Conservation (phyloP, 1,139 yeast species). For the Sugiyamaella novakii region DNA sequence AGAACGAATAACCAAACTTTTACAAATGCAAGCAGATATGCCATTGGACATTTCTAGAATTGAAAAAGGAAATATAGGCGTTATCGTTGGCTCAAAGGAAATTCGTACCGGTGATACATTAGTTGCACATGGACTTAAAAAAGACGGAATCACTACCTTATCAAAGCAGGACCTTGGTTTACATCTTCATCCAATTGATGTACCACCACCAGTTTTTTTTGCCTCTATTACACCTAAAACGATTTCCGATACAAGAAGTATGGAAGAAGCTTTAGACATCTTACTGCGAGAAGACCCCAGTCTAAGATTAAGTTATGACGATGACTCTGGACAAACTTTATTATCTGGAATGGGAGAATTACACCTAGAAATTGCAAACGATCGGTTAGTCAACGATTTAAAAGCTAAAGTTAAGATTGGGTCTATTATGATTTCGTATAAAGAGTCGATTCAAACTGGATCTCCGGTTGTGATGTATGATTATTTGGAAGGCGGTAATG, state of each 20-base stretch:
- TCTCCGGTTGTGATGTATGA: constrained; percentile 36
- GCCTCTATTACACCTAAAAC: constrained; percentile 82
- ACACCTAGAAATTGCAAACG: constrained; percentile 84
- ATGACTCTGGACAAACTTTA: constrained; percentile 84
- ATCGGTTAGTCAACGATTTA: constrained; percentile 74
- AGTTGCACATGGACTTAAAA: constrained; percentile 55
- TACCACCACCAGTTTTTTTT: constrained; percentile 93
- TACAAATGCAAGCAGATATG: constrained; percentile 86
- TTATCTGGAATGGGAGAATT: constrained; percentile 96
- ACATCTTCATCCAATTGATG: constrained; percentile 70
- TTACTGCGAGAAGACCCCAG: constrained; percentile 86
- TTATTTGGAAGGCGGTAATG: constrained; percentile 28
- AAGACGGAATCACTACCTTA: constrained; percentile 48
- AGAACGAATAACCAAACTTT: constrained; percentile 64
- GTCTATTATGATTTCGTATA: constrained; percentile 83
- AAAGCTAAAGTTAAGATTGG: constrained; percentile 81
- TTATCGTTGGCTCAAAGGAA: constrained; percentile 73
- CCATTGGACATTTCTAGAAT: constrained; percentile 70
- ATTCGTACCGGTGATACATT: constrained; percentile 91
- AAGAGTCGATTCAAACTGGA: constrained; percentile 58
- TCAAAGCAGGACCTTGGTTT: constrained; percentile 45
- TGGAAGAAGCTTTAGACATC: constrained; percentile 66
- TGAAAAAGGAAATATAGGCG: constrained; percentile 86
- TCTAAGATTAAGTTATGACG: constrained; percentile 65
- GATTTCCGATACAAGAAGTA: constrained; percentile 64